Base-by-base conservation (phyloP, 306 rosid species). In the Corylus heterophylla region DNA sequence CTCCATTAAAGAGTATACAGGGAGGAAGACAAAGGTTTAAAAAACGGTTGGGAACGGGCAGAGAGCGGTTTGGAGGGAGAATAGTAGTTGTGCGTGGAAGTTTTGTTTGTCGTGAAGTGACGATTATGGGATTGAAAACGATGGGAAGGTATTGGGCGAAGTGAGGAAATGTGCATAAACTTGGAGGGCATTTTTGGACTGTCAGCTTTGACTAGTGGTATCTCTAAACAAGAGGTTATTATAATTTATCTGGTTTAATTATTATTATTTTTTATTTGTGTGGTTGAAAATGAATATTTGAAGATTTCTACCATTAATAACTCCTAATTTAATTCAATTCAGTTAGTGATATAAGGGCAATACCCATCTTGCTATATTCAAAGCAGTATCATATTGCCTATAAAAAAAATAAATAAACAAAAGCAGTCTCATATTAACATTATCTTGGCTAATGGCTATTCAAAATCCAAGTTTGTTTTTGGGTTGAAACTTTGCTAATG, bases 1-100 rank as follows among this genome's bases (percentile, higher is more conserved):
- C 39, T 77, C 80, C 80, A 80, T 80, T 16, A 14, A 4, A 29
- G 22, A 8, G 71, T 8, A 66, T 17, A 66, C 5, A 37, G 25
- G 50, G n/a, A 54, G 59, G 18, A 51, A 44, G 3, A 12, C 1
- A 42, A 5, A 8, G 20, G 31, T 80, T 74, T 37, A 8, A 77
- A 85, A 80, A 66, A 74, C 85, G 49, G 83, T 80, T 82, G 45
- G 49, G 27, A 37, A 37, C 10, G 69, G 44, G 10, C 44, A 18
- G 71, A 12, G 25, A 8, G 13, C 35, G 12, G 18, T 35, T 66
- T 35, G 71, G 20, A 64, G 47, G 11, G 69, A 12, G 69, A 5
- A 5, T 42, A 5, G 45, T 6, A 42, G 45, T 42, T 42, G 45
- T 42, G 45, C 45, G 45, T 1, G 45, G 45, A 63, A 13, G 74